Conservation (phyloP, 768 basidiomycete genomes). For the Asterophora parasitica region DNA sequence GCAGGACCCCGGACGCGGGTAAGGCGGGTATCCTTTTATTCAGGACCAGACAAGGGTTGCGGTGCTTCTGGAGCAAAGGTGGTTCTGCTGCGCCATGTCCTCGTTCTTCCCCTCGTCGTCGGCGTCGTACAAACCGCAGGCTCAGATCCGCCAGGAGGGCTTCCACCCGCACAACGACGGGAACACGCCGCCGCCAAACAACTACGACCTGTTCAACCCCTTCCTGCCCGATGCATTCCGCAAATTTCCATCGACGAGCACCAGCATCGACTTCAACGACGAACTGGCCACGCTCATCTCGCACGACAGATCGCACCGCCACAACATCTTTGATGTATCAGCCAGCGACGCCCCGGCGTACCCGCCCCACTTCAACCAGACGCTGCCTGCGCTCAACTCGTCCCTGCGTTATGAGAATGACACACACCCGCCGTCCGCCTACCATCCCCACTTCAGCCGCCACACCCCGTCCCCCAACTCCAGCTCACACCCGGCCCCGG, state of each 20-base stretch:
- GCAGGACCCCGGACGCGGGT: constrained; percentile 13
- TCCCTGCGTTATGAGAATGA: constrained; percentile 46
- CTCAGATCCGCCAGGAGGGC: constrained; percentile 60
- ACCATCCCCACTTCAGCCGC: constrained; percentile 24
- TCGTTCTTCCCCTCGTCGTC: constrained; percentile 33
- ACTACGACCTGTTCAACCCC: constrained; percentile 40
- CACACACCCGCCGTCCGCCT: constrained; percentile 25
- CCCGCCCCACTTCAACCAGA: constrained; percentile 41
- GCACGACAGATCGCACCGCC: constrained; percentile 7
- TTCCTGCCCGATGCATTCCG: constrained; percentile 53
- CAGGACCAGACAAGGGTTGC: neutral
- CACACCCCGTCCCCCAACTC: constrained; percentile 30
- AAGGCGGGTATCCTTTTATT: constrained; percentile 7
- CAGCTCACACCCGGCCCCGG: constrained; percentile 13
- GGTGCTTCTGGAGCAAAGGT: too few species aligned
- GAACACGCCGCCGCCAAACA: constrained; percentile 20
- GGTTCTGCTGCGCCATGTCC: constrained; percentile 15
- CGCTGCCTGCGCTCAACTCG: constrained; percentile 48
- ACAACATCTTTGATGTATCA: constrained; percentile 64
- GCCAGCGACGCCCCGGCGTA: constrained; percentile 29
- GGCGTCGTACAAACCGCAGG: constrained; percentile 47
- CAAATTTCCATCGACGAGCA: constrained; percentile 38
- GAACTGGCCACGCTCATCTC: constrained; percentile 59
- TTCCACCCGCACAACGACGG: constrained; percentile 48
- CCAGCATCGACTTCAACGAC: constrained; percentile 55